These are phyloP conservation scores for Metschnikowia reukaufii DNA, from an alignment of 805 yeast genomes.

Conservation along the genomic window DNA sequence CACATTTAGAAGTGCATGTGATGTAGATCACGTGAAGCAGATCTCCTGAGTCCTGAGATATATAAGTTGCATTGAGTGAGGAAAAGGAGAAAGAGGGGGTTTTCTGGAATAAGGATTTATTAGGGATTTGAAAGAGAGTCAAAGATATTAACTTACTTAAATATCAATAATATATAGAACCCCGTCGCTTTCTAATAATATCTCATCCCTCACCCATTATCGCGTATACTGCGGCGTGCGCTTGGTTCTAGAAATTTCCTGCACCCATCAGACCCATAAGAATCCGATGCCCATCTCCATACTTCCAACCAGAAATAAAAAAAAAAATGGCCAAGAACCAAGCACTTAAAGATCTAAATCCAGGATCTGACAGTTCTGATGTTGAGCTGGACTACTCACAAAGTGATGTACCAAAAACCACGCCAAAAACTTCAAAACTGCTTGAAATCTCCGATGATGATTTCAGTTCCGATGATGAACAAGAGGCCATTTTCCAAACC, in stretches of 20 bases:
- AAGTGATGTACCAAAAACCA: not conserved
- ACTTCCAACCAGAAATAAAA: not conserved
- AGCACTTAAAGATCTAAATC: slow-evolving; percentile 9
- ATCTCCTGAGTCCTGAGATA: too few species aligned
- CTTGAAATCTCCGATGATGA: slow-evolving; percentile 15
- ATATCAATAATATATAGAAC: too few species aligned
- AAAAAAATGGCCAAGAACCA: slow-evolving; percentile 11
- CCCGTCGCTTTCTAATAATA: too few species aligned
- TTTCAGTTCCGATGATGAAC: slow-evolving; percentile 17
- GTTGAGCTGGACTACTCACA: slow-evolving; percentile 5
- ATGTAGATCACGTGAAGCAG: too few species aligned
- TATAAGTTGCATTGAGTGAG: too few species aligned
- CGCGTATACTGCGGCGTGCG: not conserved
- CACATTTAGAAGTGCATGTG: too few species aligned
- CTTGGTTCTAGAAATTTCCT: not conserved
- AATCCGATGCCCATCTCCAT: slow-evolving; percentile 8
- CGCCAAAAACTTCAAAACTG: not conserved
- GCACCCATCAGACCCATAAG: not conserved
- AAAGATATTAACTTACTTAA: too few species aligned
- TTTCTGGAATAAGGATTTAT: too few species aligned
- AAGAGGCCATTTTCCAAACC: slow-evolving; percentile 16
- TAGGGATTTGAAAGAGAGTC: too few species aligned
- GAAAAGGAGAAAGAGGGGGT: too few species aligned
- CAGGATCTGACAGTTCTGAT: slow-evolving; percentile 6
- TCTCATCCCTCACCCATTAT: too few species aligned